Conservation (phyloP, 2,329 filamentous ascomycete species). For the Daldinia eschscholtzii region DNA sequence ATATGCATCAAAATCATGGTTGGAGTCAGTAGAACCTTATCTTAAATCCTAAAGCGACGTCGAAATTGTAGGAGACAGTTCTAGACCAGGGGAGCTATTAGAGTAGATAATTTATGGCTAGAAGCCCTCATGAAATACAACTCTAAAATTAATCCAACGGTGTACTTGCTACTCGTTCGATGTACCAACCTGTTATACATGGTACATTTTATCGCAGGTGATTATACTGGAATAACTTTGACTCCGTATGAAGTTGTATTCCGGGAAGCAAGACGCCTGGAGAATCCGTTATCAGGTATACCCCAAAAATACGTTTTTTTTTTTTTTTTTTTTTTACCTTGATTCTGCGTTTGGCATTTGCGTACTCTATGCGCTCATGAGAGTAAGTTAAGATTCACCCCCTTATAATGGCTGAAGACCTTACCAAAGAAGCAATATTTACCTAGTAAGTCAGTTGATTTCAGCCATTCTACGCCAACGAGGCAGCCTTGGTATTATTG, state of each 20-base stretch:
- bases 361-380: no score
- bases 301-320: no score
- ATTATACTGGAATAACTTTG: background rate
- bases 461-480: no score
- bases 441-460: no score
- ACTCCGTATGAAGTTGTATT: background rate
- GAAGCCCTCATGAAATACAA: background rate
- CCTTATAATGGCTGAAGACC: no score
- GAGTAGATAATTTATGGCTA: background rate
- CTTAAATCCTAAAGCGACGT: background rate
- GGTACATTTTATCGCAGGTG: background rate
- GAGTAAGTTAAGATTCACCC: no score
- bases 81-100: background rate
- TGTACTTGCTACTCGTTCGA: background rate
- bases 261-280: background rate
- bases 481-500: no score
- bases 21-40: no score
- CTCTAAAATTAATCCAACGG: background rate
- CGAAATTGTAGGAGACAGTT: background rate
- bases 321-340: no score
- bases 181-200: background rate
- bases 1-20: background rate
- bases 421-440: no score
- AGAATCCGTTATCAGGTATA: no score
- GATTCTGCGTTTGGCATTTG: no score